These are phyloP conservation scores for Phaeosphaeriaceae sp. DNA, from an alignment of 2,329 filamentous ascomycete genomes.

Conservation along the genomic window DNA sequence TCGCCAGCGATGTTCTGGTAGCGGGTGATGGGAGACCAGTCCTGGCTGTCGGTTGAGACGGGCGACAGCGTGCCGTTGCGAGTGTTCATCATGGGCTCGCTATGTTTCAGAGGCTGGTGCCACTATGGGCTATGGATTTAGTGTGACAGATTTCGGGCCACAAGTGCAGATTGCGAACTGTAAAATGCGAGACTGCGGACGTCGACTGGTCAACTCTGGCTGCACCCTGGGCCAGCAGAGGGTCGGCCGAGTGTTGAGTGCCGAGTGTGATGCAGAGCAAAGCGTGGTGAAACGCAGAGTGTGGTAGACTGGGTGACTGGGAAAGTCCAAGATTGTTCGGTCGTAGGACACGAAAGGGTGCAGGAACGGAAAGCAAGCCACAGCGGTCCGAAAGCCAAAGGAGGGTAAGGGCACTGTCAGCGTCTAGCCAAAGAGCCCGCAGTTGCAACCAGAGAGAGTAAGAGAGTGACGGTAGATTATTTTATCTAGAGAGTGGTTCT, in stretches of 20 bases:
- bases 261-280: too few relatives aligned
- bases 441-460: slow-evolving; percentile 15
- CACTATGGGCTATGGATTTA: too few relatives aligned
- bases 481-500: too few relatives aligned
- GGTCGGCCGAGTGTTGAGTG: too few relatives aligned
- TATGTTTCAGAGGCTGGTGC: slow-evolving; percentile 34
- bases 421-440: slow-evolving; percentile 32
- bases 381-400: slow-evolving; percentile 21
- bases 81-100: slow-evolving; percentile 40
- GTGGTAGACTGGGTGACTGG: slow-evolving; percentile 15
- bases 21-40: slow-evolving; percentile 50
- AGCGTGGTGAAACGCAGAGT: slow-evolving; percentile 19
- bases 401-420: slow-evolving; percentile 25
- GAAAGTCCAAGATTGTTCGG: too few relatives aligned
- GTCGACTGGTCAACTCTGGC: too few relatives aligned
- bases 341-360: slow-evolving; percentile 17
- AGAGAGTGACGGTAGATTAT: too few relatives aligned
- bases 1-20: slow-evolving; percentile 47
- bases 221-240: too few relatives aligned
- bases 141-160: too few relatives aligned
- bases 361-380: slow-evolving; percentile 15
- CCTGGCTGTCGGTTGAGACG: slow-evolving; percentile 48
- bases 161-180: too few relatives aligned
- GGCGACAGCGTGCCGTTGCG: slow-evolving; percentile 50
- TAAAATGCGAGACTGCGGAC: too few relatives aligned